Percentiles rank a stretch among this genome's conserved stretches.
These are phyloP conservation scores for Marasmius fiardii DNA, from an alignment of 1,284 basidiomycete genomes.

Conservation along the genomic window DNA sequence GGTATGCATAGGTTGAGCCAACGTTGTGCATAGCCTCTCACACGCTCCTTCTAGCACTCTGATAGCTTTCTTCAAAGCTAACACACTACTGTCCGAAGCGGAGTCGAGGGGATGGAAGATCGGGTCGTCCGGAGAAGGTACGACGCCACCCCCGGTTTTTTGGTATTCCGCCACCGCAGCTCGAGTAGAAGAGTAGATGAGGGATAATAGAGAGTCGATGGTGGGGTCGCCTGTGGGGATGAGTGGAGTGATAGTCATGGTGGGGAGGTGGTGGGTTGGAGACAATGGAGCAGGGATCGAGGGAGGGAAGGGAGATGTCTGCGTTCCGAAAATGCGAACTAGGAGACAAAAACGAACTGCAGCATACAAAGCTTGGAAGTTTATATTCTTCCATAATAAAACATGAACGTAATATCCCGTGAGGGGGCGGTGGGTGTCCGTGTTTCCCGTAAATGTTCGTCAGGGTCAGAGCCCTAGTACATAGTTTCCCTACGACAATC, in stretches of 20 bases:
- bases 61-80: conserved; percentile 22
- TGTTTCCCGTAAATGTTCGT: too few species aligned
- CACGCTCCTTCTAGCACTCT: conserved; percentile 29
- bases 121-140: conserved; percentile 25
- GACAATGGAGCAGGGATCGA: background rate
- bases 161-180: conserved; percentile 16
- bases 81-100: conserved; percentile 11
- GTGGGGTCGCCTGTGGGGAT: background rate
- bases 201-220: conserved; percentile 13
- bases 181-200: conserved; percentile 11
- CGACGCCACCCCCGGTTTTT: conserved; percentile 5
- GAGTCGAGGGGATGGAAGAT: conserved; percentile 26
- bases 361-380: too few species aligned
- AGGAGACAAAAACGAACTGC: too few species aligned
- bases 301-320: too few species aligned
- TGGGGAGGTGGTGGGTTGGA: background rate
- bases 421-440: too few species aligned
- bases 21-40: conserved; percentile 24
- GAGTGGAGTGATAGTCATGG: background rate
- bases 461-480: too few species aligned
- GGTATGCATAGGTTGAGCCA: conserved; percentile 28
- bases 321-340: too few species aligned
- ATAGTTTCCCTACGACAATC: too few species aligned
- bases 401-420: too few species aligned
- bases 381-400: too few species aligned